Evolutionary conservation across 2,329 filamentous ascomycete species (phyloP).

Genomic region (Aspergillus tubingensis): DNA sequence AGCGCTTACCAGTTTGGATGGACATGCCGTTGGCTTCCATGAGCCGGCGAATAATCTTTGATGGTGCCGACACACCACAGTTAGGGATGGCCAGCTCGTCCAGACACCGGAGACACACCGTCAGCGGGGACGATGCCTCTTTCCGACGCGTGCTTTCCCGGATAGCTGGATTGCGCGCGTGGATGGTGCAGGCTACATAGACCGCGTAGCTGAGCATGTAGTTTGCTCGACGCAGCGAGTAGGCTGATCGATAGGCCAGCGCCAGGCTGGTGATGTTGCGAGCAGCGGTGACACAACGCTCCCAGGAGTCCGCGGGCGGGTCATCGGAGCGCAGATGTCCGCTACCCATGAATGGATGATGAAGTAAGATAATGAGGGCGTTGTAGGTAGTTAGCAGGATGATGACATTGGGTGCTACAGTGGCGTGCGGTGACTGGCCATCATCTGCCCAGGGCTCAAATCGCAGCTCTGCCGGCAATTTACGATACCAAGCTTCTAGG

Average conservation of each 20-base stretch:
- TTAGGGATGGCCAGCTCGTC: constrained; percentile 12
- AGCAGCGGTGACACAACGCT: constrained; percentile 38
- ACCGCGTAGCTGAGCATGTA: constrained; percentile 48
- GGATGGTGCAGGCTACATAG: constrained; percentile 47
- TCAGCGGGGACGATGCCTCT: constrained; percentile 2
- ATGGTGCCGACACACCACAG: constrained; percentile 4
- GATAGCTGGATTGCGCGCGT: constrained; percentile 37
- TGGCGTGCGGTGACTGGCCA: constrained; percentile 3
- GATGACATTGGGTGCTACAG: constrained; percentile 34
- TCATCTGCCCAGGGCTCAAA: constrained; percentile 29
- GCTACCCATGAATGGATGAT: constrained; percentile 47
- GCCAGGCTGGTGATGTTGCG: constrained; percentile 41
- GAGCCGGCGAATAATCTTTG: constrained; percentile 11
- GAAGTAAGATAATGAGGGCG: constrained; percentile 48
- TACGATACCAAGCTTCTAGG: constrained; percentile 28
- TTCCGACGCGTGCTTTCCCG: constrained; percentile 6
- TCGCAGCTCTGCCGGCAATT: constrained; percentile 23
- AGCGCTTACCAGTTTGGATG: not conserved
- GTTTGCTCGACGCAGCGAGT: constrained; percentile 44
- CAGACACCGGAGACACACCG: constrained; percentile 2
- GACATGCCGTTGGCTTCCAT: constrained; percentile 12
- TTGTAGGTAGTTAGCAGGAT: constrained; percentile 41
- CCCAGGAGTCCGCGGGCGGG: constrained; percentile 27
- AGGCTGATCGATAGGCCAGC: constrained; percentile 39
- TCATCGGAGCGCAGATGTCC: constrained; percentile 30